Evolutionary conservation across 75 land plant species (phyloP).

Genomic region (Sequoia sempervirens): DNA sequence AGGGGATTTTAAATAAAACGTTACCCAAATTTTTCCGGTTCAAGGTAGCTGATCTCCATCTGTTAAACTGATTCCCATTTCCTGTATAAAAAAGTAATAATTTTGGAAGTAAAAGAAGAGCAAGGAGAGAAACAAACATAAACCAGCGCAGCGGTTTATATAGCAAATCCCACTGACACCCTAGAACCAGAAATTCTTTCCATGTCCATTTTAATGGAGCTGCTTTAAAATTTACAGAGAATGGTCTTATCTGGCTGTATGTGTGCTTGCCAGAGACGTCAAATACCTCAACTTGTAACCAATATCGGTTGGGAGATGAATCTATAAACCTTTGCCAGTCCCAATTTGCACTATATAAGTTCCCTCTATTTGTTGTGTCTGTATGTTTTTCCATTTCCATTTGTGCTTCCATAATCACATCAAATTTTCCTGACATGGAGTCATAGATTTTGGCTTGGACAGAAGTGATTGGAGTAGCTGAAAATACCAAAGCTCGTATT

Average conservation of each 20-base stretch:
- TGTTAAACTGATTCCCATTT: conserved; percentile 12
- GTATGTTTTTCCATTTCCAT: conserved; percentile 35
- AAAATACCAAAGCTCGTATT: conserved; percentile 76
- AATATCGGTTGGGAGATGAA: conserved; percentile 51
- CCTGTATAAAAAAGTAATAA: conserved; percentile 20
- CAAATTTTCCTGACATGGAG: conserved; percentile 29
- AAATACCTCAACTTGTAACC: conserved; percentile 59
- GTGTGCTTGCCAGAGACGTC: conserved; percentile 40
- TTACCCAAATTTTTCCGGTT: conserved; percentile 13
- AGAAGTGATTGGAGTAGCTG: conserved; percentile 36
- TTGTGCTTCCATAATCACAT: conserved; percentile 36
- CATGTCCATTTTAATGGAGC: conserved; percentile 49
- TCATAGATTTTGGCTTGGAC: conserved; percentile 71
- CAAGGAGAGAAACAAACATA: conserved; percentile 18
- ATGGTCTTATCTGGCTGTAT: conserved; percentile 52
- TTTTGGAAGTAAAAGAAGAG: conserved; percentile 55
- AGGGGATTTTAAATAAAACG: conserved; percentile 7
- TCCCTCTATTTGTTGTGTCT: conserved; percentile 25
- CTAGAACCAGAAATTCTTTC: conserved; percentile 84
- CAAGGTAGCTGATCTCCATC: conserved; percentile 15
- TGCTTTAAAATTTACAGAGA: conserved; percentile 63
- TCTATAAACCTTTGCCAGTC: conserved; percentile 60
- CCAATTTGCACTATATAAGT: conserved; percentile 62
- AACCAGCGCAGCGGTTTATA: conserved; percentile 62
- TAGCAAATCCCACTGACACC: conserved; percentile 56